Percentiles rank a stretch among this genome's conserved stretches.
Evolutionary conservation across 164 flowering plant species (phyloP).

Genomic region (Tetrastigma voinierianum): DNA sequence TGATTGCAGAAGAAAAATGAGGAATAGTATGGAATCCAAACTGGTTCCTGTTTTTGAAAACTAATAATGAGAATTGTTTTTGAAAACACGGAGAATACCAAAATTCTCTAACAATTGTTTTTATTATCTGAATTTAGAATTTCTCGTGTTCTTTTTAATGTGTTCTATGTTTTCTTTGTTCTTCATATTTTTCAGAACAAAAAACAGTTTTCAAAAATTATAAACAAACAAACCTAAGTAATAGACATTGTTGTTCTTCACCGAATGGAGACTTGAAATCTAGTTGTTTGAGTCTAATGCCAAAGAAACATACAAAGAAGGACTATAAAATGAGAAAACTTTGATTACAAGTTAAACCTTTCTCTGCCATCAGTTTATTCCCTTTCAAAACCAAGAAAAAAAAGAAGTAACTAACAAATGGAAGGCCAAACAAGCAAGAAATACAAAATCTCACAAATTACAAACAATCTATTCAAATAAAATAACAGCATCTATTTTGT

Average conservation of each 20-base stretch:
- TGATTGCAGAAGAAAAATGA: too few relatives aligned
- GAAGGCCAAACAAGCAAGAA: slow-evolving; percentile 4
- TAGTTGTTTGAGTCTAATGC: slow-evolving; percentile 1
- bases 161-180: too few relatives aligned
- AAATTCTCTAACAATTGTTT: too few relatives aligned
- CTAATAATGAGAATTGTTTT: too few relatives aligned
- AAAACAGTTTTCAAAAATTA: too few relatives aligned
- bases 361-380: slow-evolving; percentile 9
- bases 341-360: slow-evolving; percentile 14
- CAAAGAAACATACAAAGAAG: neutral
- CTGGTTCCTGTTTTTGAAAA: too few relatives aligned
- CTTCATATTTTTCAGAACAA: too few relatives aligned
- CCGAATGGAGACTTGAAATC: neutral
- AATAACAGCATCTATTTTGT: slow-evolving; percentile 1
- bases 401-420: slow-evolving; percentile 3
- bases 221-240: too few relatives aligned
- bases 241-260: neutral
- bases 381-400: slow-evolving; percentile 6
- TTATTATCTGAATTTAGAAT: too few relatives aligned
- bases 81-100: too few relatives aligned
- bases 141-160: too few relatives aligned
- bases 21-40: too few relatives aligned
- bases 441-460: slow-evolving; percentile 20
- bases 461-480: slow-evolving; percentile 18
- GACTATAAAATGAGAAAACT: slow-evolving; percentile 9